A percentile compares a stretch with the other conserved stretches of the same genome.
Conservation (phyloP, 805 yeast species). For the Pichia scutulata region DNA sequence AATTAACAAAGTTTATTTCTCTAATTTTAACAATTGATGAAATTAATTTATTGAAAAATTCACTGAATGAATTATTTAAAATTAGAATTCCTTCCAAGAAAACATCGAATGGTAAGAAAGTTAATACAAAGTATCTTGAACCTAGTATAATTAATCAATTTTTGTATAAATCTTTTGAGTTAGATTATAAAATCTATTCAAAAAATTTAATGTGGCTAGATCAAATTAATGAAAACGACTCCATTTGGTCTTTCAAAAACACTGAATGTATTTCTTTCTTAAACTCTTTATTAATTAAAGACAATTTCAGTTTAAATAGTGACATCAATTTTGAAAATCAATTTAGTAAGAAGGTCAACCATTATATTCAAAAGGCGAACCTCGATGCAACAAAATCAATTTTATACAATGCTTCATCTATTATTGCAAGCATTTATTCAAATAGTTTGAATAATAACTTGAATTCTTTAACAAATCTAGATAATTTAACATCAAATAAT, state of each 20-base stretch:
- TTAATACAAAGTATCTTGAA: slow-evolving; percentile 13
- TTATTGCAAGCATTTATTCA: slow-evolving; percentile 5
- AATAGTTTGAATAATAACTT: neutral
- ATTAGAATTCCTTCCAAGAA: slow-evolving; percentile 4
- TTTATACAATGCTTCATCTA: slow-evolving; percentile 2
- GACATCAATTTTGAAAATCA: slow-evolving; percentile 9
- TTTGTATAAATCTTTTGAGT: slow-evolving; percentile 21
- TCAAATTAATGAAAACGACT: slow-evolving; percentile 12
- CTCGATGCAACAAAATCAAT: slow-evolving; percentile 5
- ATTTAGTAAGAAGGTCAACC: slow-evolving; percentile 12
- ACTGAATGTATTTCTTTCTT: slow-evolving; percentile 21
- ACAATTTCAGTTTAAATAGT: slow-evolving; percentile 5
- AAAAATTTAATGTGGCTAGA: slow-evolving; percentile 17
- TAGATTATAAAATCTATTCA: slow-evolving; percentile 12
- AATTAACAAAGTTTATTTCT: slow-evolving; percentile 21
- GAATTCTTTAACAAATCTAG: neutral
- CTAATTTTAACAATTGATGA: slow-evolving; percentile 19
- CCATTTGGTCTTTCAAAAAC: slow-evolving; percentile 15
- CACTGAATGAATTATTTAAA: slow-evolving; percentile 15
- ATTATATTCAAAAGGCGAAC: slow-evolving; percentile 12
- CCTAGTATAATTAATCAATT: slow-evolving; percentile 21
- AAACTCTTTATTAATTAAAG: slow-evolving; percentile 17
- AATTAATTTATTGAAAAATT: slow-evolving; percentile 13
- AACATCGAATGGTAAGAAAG: neutral
- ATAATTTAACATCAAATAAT: slow-evolving; percentile 1